Evolutionary conservation across 768 basidiomycete genomes (phyloP), one percentile per base, ranked within the genome.

Genomic region (Xerocomellus intermedius): DNA sequence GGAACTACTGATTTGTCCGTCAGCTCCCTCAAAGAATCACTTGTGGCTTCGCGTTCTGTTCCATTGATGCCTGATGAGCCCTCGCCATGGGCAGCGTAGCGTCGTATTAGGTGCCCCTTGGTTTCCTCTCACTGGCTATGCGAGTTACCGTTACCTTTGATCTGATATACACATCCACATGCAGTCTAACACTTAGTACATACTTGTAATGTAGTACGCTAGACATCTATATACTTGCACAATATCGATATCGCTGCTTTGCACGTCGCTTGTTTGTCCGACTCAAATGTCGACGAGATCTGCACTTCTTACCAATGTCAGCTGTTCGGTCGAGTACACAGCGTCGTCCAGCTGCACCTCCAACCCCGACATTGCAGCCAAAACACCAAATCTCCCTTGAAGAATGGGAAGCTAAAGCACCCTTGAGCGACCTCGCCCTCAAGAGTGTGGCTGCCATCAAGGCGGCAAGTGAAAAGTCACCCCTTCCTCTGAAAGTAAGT

Each of bases 321-420:
- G 48, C 58, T 44, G 53, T 33, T 42, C 62, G 68, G 49, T 44
- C 66, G 33, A 47, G 24, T 30, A 8, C 57, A 47, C 69, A 56
- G 4, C 70, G 70, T 22, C 72, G 72, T 52, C 61, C 60, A n/a
- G 61, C 49, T 55, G 56, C 64, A 43, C 53, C 70, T 46, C 46
- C 64, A 24, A 58, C 67, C 42, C 65, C 64, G 35, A 49, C 62
- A 30, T 57, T 69, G 30, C 73, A 69, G n/a, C 58, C 73, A 9
- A 84, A 77, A 63, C 66, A 74, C 1, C 74, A 74, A 1, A 75
- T 91, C 35, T 86, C 77, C 39, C 76, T 96, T 4, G 94, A 97
- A 67, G 92, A 96, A 74, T 98, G 95, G 95, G 94, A 97, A 62
- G 71, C 82, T 0, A 87, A 83, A 60, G 84, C 93, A 0, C 91